These are phyloP conservation scores for Salix dunnii DNA, from an alignment of 345 rosid genomes.

Conservation along the genomic window DNA sequence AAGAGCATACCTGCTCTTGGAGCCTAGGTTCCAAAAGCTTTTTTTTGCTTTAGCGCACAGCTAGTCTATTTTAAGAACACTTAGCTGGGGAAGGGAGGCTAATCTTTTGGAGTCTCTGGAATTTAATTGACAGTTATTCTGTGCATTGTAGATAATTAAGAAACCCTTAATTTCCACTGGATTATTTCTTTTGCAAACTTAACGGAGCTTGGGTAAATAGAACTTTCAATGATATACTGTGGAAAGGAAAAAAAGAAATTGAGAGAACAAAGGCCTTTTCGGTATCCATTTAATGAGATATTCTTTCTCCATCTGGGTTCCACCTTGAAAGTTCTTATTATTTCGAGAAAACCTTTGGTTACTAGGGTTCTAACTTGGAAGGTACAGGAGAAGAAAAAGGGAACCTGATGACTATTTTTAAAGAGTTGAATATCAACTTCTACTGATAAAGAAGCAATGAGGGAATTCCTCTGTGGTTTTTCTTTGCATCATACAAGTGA, in stretches of 20 bases:
- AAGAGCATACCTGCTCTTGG: too few relatives aligned
- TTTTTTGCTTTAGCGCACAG: background rate
- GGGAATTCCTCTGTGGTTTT: background rate
- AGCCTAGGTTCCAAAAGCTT: too few relatives aligned
- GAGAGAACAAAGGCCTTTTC: background rate
- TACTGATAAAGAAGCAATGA: background rate
- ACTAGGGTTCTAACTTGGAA: background rate
- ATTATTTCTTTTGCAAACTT: background rate
- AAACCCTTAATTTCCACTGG: background rate
- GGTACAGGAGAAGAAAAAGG: background rate
- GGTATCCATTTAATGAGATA: background rate
- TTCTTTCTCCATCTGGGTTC: background rate
- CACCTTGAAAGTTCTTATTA: background rate
- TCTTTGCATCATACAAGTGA: background rate
- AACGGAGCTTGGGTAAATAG: background rate
- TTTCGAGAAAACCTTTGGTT: background rate
- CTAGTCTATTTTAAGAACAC: background rate
- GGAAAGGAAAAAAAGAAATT: background rate
- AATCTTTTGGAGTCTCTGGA: background rate
- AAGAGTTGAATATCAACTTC: background rate
- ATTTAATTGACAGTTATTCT: background rate
- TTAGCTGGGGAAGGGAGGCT: background rate
- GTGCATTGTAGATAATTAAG: background rate
- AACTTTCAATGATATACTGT: background rate
- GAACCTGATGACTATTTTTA: background rate